Percentiles rank a stretch among this genome's conserved stretches.
These are phyloP conservation scores for Drechmeria coniospora DNA, from an alignment of 2,329 filamentous ascomycete species.

Conservation along the genomic window DNA sequence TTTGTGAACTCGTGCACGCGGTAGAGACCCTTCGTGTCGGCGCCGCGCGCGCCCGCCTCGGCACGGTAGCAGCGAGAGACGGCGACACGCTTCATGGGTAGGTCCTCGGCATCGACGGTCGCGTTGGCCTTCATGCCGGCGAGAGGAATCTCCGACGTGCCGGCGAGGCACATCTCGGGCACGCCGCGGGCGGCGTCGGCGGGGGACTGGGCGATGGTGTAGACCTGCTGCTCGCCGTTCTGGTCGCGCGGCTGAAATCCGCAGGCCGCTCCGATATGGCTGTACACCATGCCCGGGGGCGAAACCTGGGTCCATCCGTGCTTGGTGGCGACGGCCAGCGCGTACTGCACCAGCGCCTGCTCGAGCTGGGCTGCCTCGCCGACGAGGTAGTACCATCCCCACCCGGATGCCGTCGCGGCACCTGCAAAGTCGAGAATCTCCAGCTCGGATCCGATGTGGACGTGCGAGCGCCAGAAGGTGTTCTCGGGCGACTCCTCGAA, in stretches of 20 bases:
- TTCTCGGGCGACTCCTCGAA: slow-evolving; percentile 12
- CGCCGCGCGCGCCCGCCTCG: slow-evolving; percentile 79
- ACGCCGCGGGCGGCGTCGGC: slow-evolving; percentile 45
- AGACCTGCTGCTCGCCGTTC: slow-evolving; percentile 84
- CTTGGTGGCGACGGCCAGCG: slow-evolving; percentile 55
- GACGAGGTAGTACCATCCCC: slow-evolving; percentile 97
- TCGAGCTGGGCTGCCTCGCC: slow-evolving; percentile 88
- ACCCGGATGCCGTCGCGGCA: slow-evolving; percentile 70
- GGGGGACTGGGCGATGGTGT: slow-evolving; percentile 53
- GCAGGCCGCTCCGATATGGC: slow-evolving; percentile 77
- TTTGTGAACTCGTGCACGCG: slow-evolving; percentile 98
- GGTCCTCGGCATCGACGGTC: slow-evolving; percentile 44
- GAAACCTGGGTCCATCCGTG: slow-evolving; percentile 68
- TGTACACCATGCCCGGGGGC: slow-evolving; percentile 83
- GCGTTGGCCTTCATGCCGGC: slow-evolving; percentile 76
- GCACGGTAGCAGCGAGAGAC: slow-evolving; percentile 89
- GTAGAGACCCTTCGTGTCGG: slow-evolving; percentile 87
- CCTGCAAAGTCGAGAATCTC: slow-evolving; percentile 79
- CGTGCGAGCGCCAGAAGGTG: slow-evolving; percentile 54
- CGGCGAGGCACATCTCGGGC: slow-evolving; percentile 62
- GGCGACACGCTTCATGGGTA: slow-evolving; percentile 70
- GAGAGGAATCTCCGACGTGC: slow-evolving; percentile 87
- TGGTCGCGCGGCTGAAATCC: slow-evolving; percentile 89
- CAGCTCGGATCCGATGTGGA: slow-evolving; percentile 74
- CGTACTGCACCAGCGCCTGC: slow-evolving; percentile 81